A percentile compares a stretch with the other conserved stretches of the same genome.
These are phyloP conservation scores for Sorghum bicolor DNA, from an alignment of 176 grass and related monocot species.

Conservation along the genomic window Sorghum_bicolor_NCBIv3 NC_012871.2:71170501-71171000, in stretches of 20 bases:
- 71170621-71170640: constrained; percentile 28
- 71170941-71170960: not conserved
- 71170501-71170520: not conserved
- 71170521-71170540: too few species aligned
- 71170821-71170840: not conserved
- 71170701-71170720: not conserved
- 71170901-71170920: not conserved
- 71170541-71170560: not conserved
- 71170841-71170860: not conserved
- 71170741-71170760: not conserved
- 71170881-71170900: not conserved
- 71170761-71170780: not conserved
- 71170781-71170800: not conserved
- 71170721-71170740: not conserved
- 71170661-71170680: not conserved
- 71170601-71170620: not conserved
- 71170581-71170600: not conserved
- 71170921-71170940: not conserved
- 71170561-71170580: not conserved
- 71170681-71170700: not conserved
- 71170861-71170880: not conserved
- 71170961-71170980: not conserved
- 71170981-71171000: not conserved
- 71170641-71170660: not conserved
- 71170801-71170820: not conserved